Base-by-base conservation (phyloP, 805 yeast species). In the Pichia heedii region DNA sequence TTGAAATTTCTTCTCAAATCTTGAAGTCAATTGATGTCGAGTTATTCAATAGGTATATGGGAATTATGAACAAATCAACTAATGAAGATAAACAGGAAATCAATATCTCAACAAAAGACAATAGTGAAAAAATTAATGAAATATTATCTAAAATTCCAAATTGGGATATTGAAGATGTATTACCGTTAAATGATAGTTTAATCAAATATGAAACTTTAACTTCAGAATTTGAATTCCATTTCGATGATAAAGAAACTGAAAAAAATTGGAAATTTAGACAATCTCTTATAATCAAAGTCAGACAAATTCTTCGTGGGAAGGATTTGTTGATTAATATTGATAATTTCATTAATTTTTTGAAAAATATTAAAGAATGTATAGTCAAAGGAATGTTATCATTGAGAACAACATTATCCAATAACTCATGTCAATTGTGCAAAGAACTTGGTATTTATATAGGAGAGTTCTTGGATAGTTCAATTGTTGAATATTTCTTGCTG, bases 231-330 rank as follows among this genome's bases (percentile, higher is more conserved):
- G 42, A 65, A 19, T 46, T 58, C 0, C 50, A 58, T 21, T 88
- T 90, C 53, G 73, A 69, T 9, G 83, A 81, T 5, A 69, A 81
- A 54, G 98, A 93, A 59, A 83, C 95, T 0, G 98, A 93, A 56
- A 71, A 72, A 46, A 93, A 93, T 57, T 93, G 98, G 98, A 62
- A 68, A 20, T 52, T 54, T 0, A 71, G 98, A 55, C 96, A 89
- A 53, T 70, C 73, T 41, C 66, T 67, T 40, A 72, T 87, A 3
- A 54, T 73, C 1, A 70, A 69, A 39, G 54, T 87, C 29, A 70
- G 96, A 44, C 67, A 73, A 2, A 61, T 82, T 4, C 49, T 85
- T 3, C 61, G 87, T 37, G 87, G 89, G 3, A 76, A 78, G 53
- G 64, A 29, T 30, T 24, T 20, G 12, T 29, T 44, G 22, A 11